Conservation (phyloP, 176 grass and related monocot genomes). For the Carex pumila region DNA sequence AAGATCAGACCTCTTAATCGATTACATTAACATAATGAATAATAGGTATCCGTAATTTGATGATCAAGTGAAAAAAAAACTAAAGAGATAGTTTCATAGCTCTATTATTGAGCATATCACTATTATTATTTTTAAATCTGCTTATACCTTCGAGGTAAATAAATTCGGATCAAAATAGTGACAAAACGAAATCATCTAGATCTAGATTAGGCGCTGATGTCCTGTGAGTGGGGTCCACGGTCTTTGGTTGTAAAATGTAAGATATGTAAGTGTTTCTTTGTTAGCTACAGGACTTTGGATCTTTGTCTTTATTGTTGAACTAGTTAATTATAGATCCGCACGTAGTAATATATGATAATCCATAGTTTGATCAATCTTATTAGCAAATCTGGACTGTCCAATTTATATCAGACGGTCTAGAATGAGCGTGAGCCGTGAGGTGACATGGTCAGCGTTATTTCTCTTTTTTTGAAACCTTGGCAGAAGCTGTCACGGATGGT, state of each 20-base stretch:
- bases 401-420: neutral
- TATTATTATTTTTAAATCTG: neutral
- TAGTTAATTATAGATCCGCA: too few relatives aligned
- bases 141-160: neutral
- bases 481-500: too few relatives aligned
- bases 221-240: too few relatives aligned
- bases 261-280: too few relatives aligned
- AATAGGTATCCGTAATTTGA: neutral
- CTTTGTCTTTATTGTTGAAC: too few relatives aligned
- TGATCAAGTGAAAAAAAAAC: neutral
- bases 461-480: too few relatives aligned
- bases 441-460: neutral
- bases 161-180: neutral
- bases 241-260: too few relatives aligned
- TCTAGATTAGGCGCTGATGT: too few relatives aligned
- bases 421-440: neutral
- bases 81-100: neutral
- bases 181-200: constrained; percentile 2
- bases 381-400: neutral
- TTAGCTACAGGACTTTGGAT: too few relatives aligned
- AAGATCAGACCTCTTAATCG: neutral
- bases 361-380: neutral
- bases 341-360: too few relatives aligned
- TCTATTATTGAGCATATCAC: neutral
- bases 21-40: neutral